Percentiles rank a stretch among this genome's conserved stretches.
These are phyloP conservation scores for Physcomitrellopsis africana DNA, from an alignment of 225 moss, liverwort and hornwort species.

Conservation along the genomic window DNA sequence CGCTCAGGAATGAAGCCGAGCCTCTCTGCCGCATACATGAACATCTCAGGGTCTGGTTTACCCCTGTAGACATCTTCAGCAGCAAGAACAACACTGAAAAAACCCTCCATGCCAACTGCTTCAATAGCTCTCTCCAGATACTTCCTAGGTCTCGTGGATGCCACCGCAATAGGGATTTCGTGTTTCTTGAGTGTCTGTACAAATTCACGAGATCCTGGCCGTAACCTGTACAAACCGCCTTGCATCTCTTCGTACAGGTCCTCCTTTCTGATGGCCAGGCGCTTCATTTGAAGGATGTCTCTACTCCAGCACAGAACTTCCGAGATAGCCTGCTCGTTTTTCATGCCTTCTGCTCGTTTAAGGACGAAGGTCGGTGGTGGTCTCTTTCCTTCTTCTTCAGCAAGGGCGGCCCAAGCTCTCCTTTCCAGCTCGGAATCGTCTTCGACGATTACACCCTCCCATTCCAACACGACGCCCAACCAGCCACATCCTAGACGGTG, in stretches of 20 bases:
- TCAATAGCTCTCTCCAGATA: slow-evolving; percentile 92
- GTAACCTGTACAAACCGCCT: slow-evolving; percentile 81
- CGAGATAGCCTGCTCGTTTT: slow-evolving; percentile 92
- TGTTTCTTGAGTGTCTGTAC: slow-evolving; percentile 78
- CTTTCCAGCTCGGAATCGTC: slow-evolving; percentile 85
- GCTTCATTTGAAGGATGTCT: slow-evolving; percentile 73
- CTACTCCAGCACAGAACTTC: slow-evolving; percentile 97
- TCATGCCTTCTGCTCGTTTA: slow-evolving; percentile 91
- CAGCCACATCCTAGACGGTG: slow-evolving; percentile 96
- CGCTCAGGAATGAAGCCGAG: slow-evolving; percentile 85
- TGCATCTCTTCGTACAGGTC: slow-evolving; percentile 97
- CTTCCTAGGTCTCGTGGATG: slow-evolving; percentile 81
- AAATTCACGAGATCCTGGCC: slow-evolving; percentile 90
- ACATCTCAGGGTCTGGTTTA: slow-evolving; percentile 98
- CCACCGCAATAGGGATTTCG: slow-evolving; percentile 80
- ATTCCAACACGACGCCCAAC: slow-evolving; percentile 87
- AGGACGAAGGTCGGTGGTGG: slow-evolving; percentile 85
- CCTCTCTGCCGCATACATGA: slow-evolving; percentile 80
- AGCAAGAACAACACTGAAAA: slow-evolving; percentile 76
- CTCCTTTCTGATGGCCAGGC: slow-evolving; percentile 84
- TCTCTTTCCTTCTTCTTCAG: slow-evolving; percentile 88
- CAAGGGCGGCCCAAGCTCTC: slow-evolving; percentile 90
- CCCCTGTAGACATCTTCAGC: slow-evolving; percentile 92
- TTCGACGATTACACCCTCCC: slow-evolving; percentile 98
- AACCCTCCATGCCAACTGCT: slow-evolving; percentile 96